phyloP scores from a whole-genome alignment of 352 stramenopile genomes.

The Phytophthora uliginosa region DNA sequence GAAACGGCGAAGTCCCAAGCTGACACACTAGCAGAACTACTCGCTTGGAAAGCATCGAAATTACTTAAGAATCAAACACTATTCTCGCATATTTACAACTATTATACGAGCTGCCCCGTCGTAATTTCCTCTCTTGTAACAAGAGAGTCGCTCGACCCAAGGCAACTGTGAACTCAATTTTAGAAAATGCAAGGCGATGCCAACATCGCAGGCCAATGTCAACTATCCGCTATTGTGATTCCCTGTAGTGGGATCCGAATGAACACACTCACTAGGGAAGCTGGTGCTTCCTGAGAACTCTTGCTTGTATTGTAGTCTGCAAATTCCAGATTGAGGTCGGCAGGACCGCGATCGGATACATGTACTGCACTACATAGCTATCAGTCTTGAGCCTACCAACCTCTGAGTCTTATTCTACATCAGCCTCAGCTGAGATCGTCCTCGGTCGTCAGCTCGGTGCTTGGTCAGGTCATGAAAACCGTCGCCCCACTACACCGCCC shows the following conservation, averaged over 20 bases:
- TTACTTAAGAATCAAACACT: too few relatives aligned
- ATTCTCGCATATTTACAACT: too few relatives aligned
- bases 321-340: neutral
- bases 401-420: slow-evolving; percentile 4
- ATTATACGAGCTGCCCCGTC: too few relatives aligned
- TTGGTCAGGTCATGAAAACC: slow-evolving; percentile 16
- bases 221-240: too few relatives aligned
- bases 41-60: too few relatives aligned
- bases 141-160: too few relatives aligned
- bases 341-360: neutral
- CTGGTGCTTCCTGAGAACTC: neutral
- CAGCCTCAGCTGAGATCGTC: neutral
- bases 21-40: too few relatives aligned
- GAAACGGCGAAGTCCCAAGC: too few relatives aligned
- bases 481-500: slow-evolving; percentile 8
- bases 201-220: too few relatives aligned
- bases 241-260: slow-evolving; percentile 4
- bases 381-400: neutral
- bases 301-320: neutral
- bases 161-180: too few relatives aligned
- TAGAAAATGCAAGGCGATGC: too few relatives aligned
- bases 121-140: too few relatives aligned
- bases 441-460: slow-evolving; percentile 2
- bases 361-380: neutral
- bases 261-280: slow-evolving; percentile 1